These are phyloP conservation scores for Candida pseudofarinosa DNA, from an alignment of 805 yeast species.

Conservation along the genomic window DNA sequence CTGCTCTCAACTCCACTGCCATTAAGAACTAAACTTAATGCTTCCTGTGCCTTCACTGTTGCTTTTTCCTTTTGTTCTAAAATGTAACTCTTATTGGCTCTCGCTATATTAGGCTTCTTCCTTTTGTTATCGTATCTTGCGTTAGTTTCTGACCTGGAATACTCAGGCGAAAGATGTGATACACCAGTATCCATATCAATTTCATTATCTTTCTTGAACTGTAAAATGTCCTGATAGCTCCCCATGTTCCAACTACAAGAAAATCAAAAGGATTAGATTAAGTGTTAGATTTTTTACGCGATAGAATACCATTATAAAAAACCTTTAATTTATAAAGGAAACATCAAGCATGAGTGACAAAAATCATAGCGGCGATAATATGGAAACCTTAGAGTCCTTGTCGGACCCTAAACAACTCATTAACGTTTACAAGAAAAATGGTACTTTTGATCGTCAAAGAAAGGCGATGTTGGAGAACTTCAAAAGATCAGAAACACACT, in stretches of 20 bases:
- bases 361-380: not conserved
- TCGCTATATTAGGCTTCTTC: constrained; percentile 12
- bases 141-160: constrained; percentile 8
- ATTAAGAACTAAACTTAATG: constrained; percentile 16
- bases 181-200: not conserved
- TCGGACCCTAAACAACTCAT: constrained; percentile 37
- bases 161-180: constrained; percentile 13
- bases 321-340: not conserved
- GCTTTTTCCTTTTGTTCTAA: constrained; percentile 3
- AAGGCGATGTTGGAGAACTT: constrained; percentile 41
- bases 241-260: not conserved
- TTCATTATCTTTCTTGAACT: not conserved
- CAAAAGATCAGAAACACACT: constrained; percentile 35
- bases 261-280: too few species aligned
- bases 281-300: too few species aligned
- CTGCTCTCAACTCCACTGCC: constrained; percentile 14
- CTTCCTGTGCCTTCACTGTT: constrained; percentile 7
- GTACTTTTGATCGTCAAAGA: constrained; percentile 46
- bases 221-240: not conserved
- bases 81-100: constrained; percentile 7
- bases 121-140: constrained; percentile 11
- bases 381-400: not conserved
- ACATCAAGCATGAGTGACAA: not conserved
- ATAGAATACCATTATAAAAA: not conserved
- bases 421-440: constrained; percentile 43